A percentile compares a stretch with the other conserved stretches of the same genome.
Evolutionary conservation across 495 filamentous ascomycete species (phyloP).

Genomic region (Hypoxylon perforatum): DNA sequence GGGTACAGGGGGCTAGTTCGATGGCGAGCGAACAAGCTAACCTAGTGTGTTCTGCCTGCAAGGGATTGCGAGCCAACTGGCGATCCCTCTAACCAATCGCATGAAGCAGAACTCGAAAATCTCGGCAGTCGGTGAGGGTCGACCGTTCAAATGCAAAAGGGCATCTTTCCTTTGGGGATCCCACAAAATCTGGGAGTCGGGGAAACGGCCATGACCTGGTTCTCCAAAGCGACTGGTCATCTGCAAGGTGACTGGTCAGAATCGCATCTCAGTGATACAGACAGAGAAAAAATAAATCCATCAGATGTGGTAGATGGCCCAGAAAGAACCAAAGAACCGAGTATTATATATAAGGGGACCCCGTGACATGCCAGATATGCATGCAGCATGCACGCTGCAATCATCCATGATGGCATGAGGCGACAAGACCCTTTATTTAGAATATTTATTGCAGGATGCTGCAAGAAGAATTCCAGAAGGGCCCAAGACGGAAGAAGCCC

Average conservation of each 20-base stretch:
- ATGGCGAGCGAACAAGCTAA: conserved; percentile 37
- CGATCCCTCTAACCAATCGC: conserved; percentile 36
- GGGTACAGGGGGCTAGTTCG: conserved; percentile 32
- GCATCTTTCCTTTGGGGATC: conserved; percentile 19
- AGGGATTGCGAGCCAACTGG: conserved; percentile 38
- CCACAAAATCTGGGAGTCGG: conserved; percentile 36
- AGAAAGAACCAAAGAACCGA: background rate
- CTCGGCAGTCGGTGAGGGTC: conserved; percentile 44
- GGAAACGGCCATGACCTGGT: conserved; percentile 26
- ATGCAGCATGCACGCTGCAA: conserved; percentile 43
- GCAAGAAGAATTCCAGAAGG: conserved; percentile 30
- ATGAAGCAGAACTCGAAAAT: conserved; percentile 28
- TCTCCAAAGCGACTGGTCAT: conserved; percentile 37
- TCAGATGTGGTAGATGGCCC: no score
- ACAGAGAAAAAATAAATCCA: conserved; percentile 3
- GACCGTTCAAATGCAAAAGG: conserved; percentile 6
- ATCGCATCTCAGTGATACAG: conserved; percentile 18
- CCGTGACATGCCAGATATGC: conserved; percentile 39
- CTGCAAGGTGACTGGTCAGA: conserved; percentile 34
- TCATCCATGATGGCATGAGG: conserved; percentile 27
- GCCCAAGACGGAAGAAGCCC: conserved; percentile 23
- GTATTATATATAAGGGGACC: conserved; percentile 4
- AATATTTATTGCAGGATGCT: conserved; percentile 25
- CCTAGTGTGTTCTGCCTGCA: conserved; percentile 37
- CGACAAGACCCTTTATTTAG: conserved; percentile 25